Evolutionary conservation across 306 rosid species (phyloP), one percentile per base, ranked within the genome.

Genomic region (Cucumis melo): DNA sequence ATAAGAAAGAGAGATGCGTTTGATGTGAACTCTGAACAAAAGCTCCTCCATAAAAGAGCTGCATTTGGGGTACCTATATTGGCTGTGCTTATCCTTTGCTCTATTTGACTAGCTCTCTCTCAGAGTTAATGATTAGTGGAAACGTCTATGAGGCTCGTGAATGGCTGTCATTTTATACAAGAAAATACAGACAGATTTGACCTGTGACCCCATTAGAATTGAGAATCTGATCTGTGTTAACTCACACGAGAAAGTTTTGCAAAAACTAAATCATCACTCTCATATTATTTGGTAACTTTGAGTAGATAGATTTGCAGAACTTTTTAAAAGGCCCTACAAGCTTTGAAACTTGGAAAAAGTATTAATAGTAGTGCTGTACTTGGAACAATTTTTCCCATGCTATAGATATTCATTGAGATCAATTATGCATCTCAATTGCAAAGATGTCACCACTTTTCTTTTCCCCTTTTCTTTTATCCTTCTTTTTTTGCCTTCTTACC

Each of bases 11-110:
- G 20, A 44, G n/a, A 68, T 42, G 54, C 41, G 54, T 67, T 67
- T 41, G 73, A 67, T 67, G 54, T 34, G 54, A 39, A 36, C 16
- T 41, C 54, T 66, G 73, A 0, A 10, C 32, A 42, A 67, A 67
- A 20, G 20, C 59, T 72, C 41, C 60, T 72, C 76, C 76, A 72
- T 72, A 21, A 72, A 34, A 50, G 76, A 27, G 41, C 60, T 72
- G 76, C 76, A 72, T 72, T 48, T 48, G 76, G 51, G 60, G 59
- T 72, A 50, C 72, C 73, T 66, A 41, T 41, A 41, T 72, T 72
- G 75, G 75, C 42, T 27, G 8, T 29, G 55, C 60, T 72, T 50
- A 72, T 50, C 60, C 76, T 5, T 27, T 72, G 15, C 60, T 51
- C 17, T 50, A 17, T 24, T 72, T 72, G 44, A 24, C 10, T 50